Evolutionary conservation across 768 basidiomycete genomes (phyloP), one percentile per base, ranked within the genome.

Genomic region (Mycena crocata): DNA sequence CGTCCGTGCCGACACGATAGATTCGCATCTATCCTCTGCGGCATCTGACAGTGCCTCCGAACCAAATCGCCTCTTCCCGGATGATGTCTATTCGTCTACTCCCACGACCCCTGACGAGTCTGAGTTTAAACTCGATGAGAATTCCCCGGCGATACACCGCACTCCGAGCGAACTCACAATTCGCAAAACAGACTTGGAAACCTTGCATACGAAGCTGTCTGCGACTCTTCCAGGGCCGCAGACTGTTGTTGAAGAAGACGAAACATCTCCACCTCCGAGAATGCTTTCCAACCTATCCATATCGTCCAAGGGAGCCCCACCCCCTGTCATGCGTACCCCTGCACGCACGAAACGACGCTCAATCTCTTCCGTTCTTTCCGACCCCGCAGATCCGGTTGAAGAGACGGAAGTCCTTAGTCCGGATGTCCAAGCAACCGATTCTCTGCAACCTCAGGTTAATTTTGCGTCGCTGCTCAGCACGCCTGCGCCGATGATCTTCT

Each of bases 321-420:
- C 85, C 0, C 81, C 87, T 69, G 89, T 94, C 5, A 81, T 89
- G 26, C 93, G 96, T 14, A 99, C 97, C 0, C 97, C 97, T 5
- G 95, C 91, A 5, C 89, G 96, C 14, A 99, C 97, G 3, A 99
- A 99, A 76, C 91, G 97, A 5, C 92, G 97, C 26, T 98, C 96
- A 2, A 92, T 98, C 7, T 97, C 96, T 1, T 97, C 95, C 2
- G 91, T 90, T 9, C 81, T 95, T 65, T 93, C 92, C 34, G 89
- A 91, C 55, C 82, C 85, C 13, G 81, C 81, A 13, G 86, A 88
- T 0, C 84, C 86, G 1, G 79, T 80, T 0, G 75, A 77, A 5
- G 88, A 90, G 21, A 60, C 65, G 1, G 69, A 89, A 85, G 62
- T 73, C 72, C 10, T 75, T 76, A 50, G 76, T 74, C 34, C 77